A percentile compares a stretch with the other conserved stretches of the same genome.
Conservation (phyloP, 371 early-diverging fungal species). For the Saksenaea oblongispora region DNA sequence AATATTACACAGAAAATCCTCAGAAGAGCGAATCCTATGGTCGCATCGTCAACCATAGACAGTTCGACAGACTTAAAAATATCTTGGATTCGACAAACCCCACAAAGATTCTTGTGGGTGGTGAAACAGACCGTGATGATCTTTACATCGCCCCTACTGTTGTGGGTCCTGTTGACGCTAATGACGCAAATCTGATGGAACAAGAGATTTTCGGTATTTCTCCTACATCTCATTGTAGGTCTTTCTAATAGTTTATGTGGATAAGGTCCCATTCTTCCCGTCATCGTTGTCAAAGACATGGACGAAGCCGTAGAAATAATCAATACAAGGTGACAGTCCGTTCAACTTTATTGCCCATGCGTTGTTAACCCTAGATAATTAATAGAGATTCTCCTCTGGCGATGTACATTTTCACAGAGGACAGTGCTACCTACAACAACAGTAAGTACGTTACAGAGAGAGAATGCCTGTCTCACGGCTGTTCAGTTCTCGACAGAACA, state of each 20-base stretch:
- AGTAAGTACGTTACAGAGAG: constrained; percentile 20
- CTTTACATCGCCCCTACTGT: constrained; percentile 71
- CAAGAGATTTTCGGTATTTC: constrained; percentile 72
- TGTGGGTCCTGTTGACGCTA: constrained; percentile 53
- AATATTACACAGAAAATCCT: constrained; percentile 51
- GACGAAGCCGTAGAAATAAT: constrained; percentile 78
- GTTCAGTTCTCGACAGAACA: constrained; percentile 45
- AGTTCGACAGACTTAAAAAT: constrained; percentile 64
- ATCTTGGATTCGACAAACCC: constrained; percentile 52
- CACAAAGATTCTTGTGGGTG: constrained; percentile 53
- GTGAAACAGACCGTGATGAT: constrained; percentile 56
- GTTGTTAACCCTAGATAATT: not conserved
- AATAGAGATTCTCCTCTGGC: constrained; percentile 66
- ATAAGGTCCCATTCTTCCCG: constrained; percentile 79
- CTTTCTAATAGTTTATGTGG: not conserved
- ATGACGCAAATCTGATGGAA: constrained; percentile 62
- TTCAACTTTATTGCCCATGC: constrained; percentile 25
- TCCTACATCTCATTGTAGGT: not conserved
- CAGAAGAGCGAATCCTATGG: constrained; percentile 55
- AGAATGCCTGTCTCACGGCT: not conserved
- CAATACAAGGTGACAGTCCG: constrained; percentile 63
- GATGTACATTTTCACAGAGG: constrained; percentile 62
- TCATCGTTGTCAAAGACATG: constrained; percentile 72
- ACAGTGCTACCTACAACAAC: constrained; percentile 27
- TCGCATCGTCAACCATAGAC: constrained; percentile 70